Base-by-base conservation (phyloP, 164 flowering plant species). In the Cinnamomum micranthum region DNA sequence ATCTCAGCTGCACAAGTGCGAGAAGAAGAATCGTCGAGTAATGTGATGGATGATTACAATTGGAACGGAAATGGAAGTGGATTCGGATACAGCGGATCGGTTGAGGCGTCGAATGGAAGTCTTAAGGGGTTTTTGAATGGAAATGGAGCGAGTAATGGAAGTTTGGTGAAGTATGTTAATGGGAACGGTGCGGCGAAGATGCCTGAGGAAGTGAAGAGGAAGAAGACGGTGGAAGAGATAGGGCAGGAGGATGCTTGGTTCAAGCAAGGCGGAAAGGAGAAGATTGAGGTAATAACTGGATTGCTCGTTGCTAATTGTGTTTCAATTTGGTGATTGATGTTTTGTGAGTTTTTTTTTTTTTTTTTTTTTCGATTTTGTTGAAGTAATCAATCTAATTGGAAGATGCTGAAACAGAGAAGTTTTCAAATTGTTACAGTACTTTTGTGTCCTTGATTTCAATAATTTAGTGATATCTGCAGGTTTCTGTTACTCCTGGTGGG, bases 161-260 rank as follows among this genome's bases (percentile, higher is more conserved):
- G 86, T 77, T 84, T 91, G 76, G 84, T 80, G 81, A 87, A 87
- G 85, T 55, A 55, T 6, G n/a, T 20, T 55, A 85, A 84, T 74
- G 91, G 88, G 19, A 86, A 87, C 74, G 95, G 88, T 2, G 76
- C 68, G 24, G 81, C 28, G 65, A 41, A 6, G 72, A n/a, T 6
- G 62, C 20, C 60, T 15, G 35, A 60, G 63, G 74, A 82, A 77
- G 82, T 41, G 27, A 82, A 62, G 66, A 83, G 81, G 83, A 88
- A 84, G 83, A 92, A 86, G 84, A 90, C 81, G 6, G 73, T 95
- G 24, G 99, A 95, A 79, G 96, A 95, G 76, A 93, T 95, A 80
- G 99, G 98, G 23, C 91, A 90, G 69, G 99, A 95, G 77, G 97
- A 95, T 2, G 98, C 97, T 3, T 95, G 99, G 99, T 95, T 95